Conservation (phyloP, 1,284 basidiomycete species). For the Ganoderma lingzhi region DNA sequence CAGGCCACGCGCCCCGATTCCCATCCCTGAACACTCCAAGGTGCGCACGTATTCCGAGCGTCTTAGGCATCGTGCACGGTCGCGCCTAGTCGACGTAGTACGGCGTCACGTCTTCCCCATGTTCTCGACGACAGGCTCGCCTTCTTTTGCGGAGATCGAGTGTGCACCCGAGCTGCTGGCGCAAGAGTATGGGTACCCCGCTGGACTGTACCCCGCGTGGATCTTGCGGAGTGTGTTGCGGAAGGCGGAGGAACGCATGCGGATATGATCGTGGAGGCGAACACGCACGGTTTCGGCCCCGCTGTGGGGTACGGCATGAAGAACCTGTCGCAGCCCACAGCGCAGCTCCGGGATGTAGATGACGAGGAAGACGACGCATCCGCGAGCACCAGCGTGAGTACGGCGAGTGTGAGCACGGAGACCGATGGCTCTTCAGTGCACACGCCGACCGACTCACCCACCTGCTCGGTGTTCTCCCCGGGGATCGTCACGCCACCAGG, state of each 20-base stretch:
- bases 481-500: conserved; percentile 7
- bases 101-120: conserved; percentile 67
- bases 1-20: conserved; percentile 32
- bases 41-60: conserved; percentile 23
- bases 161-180: conserved; percentile 44
- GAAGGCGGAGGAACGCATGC: conserved; percentile 55
- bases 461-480: conserved; percentile 28
- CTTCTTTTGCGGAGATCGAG: conserved; percentile 20
- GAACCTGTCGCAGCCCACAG: conserved; percentile 15
- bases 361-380: conserved; percentile 43
- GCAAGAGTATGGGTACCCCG: conserved; percentile 29
- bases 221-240: conserved; percentile 61
- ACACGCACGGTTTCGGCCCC: conserved; percentile 41
- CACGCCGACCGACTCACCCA: conserved; percentile 52
- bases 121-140: conserved; percentile 43
- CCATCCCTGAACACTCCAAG: conserved; percentile 12
- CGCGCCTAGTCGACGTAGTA: conserved; percentile 79
- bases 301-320: conserved; percentile 24
- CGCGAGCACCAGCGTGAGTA: conserved; percentile 38
- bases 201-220: conserved; percentile 59
- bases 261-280: conserved; percentile 53
- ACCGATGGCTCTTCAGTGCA: conserved; percentile 65
- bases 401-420: conserved; percentile 48
- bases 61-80: conserved; percentile 75
- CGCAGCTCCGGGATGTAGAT: conserved; percentile 31